phyloP scores from a whole-genome alignment of 192 early-diverging fungal species.

The Coemansia sp. region DNA sequence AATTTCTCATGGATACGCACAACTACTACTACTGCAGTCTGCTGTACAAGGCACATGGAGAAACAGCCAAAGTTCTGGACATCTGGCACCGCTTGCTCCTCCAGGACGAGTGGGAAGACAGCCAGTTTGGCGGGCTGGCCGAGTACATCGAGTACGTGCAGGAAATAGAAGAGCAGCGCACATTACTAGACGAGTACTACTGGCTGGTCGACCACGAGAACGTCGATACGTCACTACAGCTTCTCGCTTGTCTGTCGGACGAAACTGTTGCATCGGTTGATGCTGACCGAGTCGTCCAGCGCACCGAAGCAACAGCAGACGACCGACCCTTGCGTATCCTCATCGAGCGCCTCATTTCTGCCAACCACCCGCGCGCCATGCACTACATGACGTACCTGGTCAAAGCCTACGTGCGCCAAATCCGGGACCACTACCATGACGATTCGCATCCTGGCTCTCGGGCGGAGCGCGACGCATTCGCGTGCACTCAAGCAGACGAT shows the following conservation, averaged over 20 bases:
- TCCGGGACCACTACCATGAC: slow-evolving; percentile 21
- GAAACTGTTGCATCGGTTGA: slow-evolving; percentile 24
- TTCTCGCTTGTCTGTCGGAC: slow-evolving; percentile 19
- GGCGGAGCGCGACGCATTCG: slow-evolving; percentile 17
- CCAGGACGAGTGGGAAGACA: slow-evolving; percentile 16
- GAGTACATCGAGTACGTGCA: slow-evolving; percentile 37
- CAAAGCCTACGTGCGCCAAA: slow-evolving; percentile 42
- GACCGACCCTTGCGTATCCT: slow-evolving; percentile 26
- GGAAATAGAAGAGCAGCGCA: slow-evolving; percentile 10
- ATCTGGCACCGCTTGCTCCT: slow-evolving; percentile 35
- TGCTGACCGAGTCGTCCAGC: slow-evolving; percentile 25
- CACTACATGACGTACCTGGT: slow-evolving; percentile 49
- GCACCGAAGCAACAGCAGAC: slow-evolving; percentile 16
- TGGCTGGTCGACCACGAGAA: slow-evolving; percentile 27
- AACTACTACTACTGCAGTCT: slow-evolving; percentile 46
- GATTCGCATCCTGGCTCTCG: not conserved
- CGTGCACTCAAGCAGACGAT: slow-evolving; percentile 34
- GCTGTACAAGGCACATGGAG: slow-evolving; percentile 26
- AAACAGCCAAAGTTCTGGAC: slow-evolving; percentile 14
- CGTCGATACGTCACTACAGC: slow-evolving; percentile 17
- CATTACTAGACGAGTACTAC: slow-evolving; percentile 22
- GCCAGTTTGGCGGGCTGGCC: slow-evolving; percentile 33
- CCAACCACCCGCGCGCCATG: slow-evolving; percentile 27
- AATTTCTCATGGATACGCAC: slow-evolving; percentile 15
- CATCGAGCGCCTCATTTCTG: slow-evolving; percentile 42